Evolutionary conservation across 2,329 filamentous ascomycete species (phyloP), one percentile per base, ranked within the genome.

Genomic region (Talaromyces albobiverticillius): DNA sequence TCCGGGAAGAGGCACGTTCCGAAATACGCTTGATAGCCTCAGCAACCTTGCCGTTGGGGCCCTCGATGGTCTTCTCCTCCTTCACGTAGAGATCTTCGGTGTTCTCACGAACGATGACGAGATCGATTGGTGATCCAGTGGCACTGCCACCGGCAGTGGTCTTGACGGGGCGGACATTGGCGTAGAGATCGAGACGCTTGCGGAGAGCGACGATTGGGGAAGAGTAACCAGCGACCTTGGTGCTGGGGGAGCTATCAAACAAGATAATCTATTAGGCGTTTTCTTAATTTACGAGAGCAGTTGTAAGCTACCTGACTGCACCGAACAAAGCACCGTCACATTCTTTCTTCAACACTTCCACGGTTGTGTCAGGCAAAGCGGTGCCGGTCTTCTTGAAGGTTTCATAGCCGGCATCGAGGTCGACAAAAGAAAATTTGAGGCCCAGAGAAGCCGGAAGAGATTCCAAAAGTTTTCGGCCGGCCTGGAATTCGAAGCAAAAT

Each of bases 1-100:
- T 99, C 67, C 94, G 86, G 72, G 79, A 86, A 9, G 85, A 89
- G 18, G 94, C 94, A 60, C 82, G 86, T 74, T 95, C 86, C 11
- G 89, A 90, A 68, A 99, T 99, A 67, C 93, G 89, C 83, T 99
- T 99, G 77, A 97, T 93, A 45, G 94, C 94, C 78, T 97, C 93
- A 60, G 94, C 93, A 55, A 97, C 88, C 77, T 90, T 92, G 72
- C 87, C 86, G 52, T 78, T 74, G 32, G 86, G 79, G 29, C 82
- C 84, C 51, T 89, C 83, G 70, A 84, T 87, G 20, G 91, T 96
- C 72, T 81, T 87, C 79, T 99, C 94, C 73, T 97, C 89, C 79
- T 97, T 97, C 65, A 99, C 93, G 75, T 96, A 96, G 38, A 99
- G 82, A 72, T 99, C 94, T 78, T 99, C 94, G 29, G 94, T 99